Evolutionary conservation across 2,329 filamentous ascomycete species (phyloP).

Genomic region (Nothomitra cinnamomea): DNA sequence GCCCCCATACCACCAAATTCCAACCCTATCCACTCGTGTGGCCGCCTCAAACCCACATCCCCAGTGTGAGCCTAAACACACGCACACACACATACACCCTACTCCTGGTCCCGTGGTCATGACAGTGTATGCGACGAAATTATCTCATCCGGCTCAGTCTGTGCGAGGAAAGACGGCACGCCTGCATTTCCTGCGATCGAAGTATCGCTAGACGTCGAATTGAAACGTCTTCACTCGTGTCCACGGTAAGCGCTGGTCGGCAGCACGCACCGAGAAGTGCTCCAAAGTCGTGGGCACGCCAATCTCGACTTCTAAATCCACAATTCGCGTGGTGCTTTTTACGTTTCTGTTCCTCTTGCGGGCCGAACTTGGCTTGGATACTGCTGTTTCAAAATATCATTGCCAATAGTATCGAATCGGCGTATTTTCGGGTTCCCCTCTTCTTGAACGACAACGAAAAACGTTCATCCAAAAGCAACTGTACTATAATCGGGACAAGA

Average conservation of each 20-base stretch:
- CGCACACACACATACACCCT: not conserved
- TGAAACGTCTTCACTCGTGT: not conserved
- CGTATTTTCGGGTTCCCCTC: constrained; percentile 1
- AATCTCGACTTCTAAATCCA: not conserved
- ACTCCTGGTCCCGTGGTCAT: constrained; percentile 1
- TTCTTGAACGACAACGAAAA: not conserved
- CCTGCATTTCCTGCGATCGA: constrained; percentile 1
- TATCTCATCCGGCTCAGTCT: constrained; percentile 1
- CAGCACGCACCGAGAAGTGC: not conserved
- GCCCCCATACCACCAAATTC: not conserved
- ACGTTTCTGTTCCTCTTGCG: not conserved
- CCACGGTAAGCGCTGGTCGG: not conserved
- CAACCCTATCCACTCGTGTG: not conserved
- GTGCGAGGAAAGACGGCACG: not conserved
- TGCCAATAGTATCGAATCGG: not conserved
- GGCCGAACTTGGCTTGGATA: not conserved
- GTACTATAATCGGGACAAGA: not conserved
- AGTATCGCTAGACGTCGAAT: not conserved
- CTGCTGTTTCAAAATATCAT: not conserved
- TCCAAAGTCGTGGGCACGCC: not conserved
- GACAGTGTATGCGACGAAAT: not conserved
- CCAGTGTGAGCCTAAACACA: not conserved
- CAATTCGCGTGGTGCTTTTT: not conserved
- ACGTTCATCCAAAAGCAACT: not conserved
- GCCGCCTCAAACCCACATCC: not conserved